phyloP scores from a whole-genome alignment of 768 basidiomycete species.

The Pisolithus microcarpus region DNA sequence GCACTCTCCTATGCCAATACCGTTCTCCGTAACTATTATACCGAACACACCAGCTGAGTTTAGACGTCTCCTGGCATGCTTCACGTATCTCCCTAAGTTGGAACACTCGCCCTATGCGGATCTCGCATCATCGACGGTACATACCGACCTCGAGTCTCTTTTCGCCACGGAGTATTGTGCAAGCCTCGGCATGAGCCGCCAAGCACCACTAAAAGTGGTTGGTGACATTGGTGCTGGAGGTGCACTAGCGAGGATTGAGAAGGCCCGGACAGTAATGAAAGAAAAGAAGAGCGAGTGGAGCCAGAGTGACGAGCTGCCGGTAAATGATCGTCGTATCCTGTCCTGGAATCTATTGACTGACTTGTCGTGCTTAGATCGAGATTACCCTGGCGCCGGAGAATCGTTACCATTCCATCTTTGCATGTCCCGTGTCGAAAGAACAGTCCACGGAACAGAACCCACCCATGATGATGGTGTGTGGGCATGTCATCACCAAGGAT shows the following conservation, averaged over 20 bases:
- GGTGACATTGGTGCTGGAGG: slow-evolving; percentile 92
- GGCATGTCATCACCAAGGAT: slow-evolving; percentile 92
- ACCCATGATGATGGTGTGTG: slow-evolving; percentile 96
- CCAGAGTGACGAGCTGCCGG: slow-evolving; percentile 83
- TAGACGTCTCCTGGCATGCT: slow-evolving; percentile 59
- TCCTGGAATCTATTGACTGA: slow-evolving; percentile 1
- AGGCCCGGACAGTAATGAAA: slow-evolving; percentile 88
- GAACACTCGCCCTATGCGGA: slow-evolving; percentile 69
- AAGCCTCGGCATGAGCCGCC: slow-evolving; percentile 79
- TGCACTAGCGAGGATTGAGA: slow-evolving; percentile 86
- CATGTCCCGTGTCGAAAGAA: slow-evolving; percentile 97
- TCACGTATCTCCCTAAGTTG: slow-evolving; percentile 69
- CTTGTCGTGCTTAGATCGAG: slow-evolving; percentile 61
- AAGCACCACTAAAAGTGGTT: slow-evolving; percentile 81
- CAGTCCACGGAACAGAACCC: slow-evolving; percentile 91
- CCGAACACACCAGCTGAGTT: slow-evolving; percentile 58
- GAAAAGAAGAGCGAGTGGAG: slow-evolving; percentile 92
- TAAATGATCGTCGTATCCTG: slow-evolving; percentile 24
- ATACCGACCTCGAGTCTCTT: slow-evolving; percentile 70
- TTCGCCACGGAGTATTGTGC: slow-evolving; percentile 90
- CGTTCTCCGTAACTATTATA: slow-evolving; percentile 57
- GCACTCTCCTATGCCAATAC: slow-evolving; percentile 73
- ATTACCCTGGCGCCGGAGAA: slow-evolving; percentile 81
- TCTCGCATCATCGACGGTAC: slow-evolving; percentile 61
- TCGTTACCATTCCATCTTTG: slow-evolving; percentile 94